phyloP scores from a whole-genome alignment of 768 basidiomycete species.

The Auricularia sp. region DNA sequence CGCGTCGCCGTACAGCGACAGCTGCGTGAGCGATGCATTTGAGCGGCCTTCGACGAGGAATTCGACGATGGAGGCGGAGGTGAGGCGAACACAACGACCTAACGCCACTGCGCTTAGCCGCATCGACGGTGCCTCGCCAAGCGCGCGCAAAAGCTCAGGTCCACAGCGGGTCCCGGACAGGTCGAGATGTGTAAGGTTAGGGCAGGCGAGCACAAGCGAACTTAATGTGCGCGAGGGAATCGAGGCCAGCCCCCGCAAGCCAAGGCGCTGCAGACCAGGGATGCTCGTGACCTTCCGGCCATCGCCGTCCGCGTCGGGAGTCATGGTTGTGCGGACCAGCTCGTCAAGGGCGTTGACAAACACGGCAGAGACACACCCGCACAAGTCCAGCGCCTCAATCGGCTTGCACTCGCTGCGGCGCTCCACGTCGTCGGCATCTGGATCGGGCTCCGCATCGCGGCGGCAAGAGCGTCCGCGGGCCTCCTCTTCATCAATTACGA shows the following conservation, averaged over 20 bases:
- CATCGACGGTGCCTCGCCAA: constrained; percentile 53
- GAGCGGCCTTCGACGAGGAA: constrained; percentile 65
- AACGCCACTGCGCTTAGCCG: constrained; percentile 72
- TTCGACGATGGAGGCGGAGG: constrained; percentile 62
- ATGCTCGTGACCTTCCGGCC: constrained; percentile 47
- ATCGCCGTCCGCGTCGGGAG: constrained; percentile 28
- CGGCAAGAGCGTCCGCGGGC: constrained; percentile 54
- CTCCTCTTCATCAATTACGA: constrained; percentile 19
- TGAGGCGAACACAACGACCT: constrained; percentile 76
- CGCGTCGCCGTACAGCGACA: constrained; percentile 83
- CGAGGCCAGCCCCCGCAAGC: constrained; percentile 74
- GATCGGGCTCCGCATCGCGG: constrained; percentile 39
- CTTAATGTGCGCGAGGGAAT: constrained; percentile 57
- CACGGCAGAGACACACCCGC: constrained; percentile 87
- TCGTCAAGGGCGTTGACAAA: constrained; percentile 81
- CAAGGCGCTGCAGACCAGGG: constrained; percentile 65
- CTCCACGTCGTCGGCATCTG: constrained; percentile 72
- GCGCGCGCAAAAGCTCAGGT: constrained; percentile 59
- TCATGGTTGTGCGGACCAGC: constrained; percentile 36
- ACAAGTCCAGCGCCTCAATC: constrained; percentile 84
- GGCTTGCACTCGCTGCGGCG: constrained; percentile 64
- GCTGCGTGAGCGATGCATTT: constrained; percentile 53
- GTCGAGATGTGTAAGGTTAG: constrained; percentile 81
- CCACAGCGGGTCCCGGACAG: constrained; percentile 80
- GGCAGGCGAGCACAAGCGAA: constrained; percentile 72